Conservation (phyloP, 352 stramenopile species). For the Phytopythium litorale region DNA sequence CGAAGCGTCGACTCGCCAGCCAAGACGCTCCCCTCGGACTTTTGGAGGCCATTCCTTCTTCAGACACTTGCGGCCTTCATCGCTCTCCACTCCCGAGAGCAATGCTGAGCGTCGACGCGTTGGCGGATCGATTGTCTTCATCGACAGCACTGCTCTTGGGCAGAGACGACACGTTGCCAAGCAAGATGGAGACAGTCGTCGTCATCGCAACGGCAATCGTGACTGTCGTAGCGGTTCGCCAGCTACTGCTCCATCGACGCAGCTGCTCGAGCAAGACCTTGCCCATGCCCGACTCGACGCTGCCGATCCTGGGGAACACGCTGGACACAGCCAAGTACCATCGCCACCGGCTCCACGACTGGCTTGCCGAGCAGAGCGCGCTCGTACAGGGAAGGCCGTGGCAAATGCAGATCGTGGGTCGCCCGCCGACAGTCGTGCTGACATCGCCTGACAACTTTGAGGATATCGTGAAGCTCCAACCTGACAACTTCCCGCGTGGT, state of each 20-base stretch:
- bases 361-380: constrained; percentile 38
- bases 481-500: constrained; percentile 65
- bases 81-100: neutral
- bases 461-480: constrained; percentile 51
- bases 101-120: neutral
- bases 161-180: neutral
- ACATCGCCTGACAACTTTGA: constrained; percentile 32
- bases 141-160: neutral
- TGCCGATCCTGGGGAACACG: constrained; percentile 43
- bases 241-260: neutral
- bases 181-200: neutral
- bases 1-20: too few relatives aligned
- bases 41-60: neutral
- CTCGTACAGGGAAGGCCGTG: constrained; percentile 24
- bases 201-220: neutral
- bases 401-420: constrained; percentile 29
- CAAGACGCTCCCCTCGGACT: neutral
- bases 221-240: neutral
- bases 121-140: neutral
- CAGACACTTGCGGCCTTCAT: neutral
- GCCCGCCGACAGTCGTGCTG: constrained; percentile 32
- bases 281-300: constrained; percentile 1
- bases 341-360: constrained; percentile 38
- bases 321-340: constrained; percentile 46
- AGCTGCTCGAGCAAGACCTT: neutral